These are phyloP conservation scores for Entomortierella beljakovae DNA, from an alignment of 192 early-diverging fungal species.

Conservation along the genomic window DNA sequence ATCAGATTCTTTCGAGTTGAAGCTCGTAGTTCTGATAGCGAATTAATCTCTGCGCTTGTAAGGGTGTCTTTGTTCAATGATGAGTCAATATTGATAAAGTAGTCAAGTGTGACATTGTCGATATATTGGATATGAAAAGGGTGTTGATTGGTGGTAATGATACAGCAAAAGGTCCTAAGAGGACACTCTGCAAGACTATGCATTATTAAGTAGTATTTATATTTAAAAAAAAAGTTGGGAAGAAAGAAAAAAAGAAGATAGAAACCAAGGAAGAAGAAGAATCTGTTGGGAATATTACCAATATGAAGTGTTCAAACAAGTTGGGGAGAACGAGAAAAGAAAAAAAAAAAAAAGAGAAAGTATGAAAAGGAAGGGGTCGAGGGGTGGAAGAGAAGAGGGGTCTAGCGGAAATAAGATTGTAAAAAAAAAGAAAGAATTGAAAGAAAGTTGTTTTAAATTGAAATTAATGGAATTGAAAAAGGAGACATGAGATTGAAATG, in stretches of 20 bases:
- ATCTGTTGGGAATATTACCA: neutral
- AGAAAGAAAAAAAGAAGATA: too few relatives aligned
- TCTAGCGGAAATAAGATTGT: too few relatives aligned
- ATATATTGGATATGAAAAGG: constrained; percentile 31
- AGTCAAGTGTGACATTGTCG: constrained; percentile 33
- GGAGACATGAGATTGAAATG: neutral
- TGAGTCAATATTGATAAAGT: constrained; percentile 2
- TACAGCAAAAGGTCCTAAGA: constrained; percentile 30
- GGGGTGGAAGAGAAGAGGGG: neutral
- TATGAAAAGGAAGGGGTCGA: neutral
- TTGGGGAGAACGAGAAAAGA: neutral
- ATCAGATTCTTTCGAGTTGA: neutral
- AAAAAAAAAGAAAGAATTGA: too few relatives aligned
- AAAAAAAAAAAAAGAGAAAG: neutral
- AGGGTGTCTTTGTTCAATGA: neutral
- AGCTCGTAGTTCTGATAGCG: neutral
- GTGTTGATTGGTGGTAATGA: constrained; percentile 28
- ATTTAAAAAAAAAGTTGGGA: neutral
- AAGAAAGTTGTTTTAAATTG: too few relatives aligned
- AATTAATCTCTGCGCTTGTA: neutral
- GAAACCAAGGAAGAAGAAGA: neutral
- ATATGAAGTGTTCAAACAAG: neutral
- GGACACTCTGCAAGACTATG: constrained; percentile 41
- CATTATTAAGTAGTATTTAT: neutral
- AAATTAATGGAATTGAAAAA: too few relatives aligned